Base-by-base conservation (phyloP, 768 basidiomycete species). In the Hydnomerulius pinastri region DNA sequence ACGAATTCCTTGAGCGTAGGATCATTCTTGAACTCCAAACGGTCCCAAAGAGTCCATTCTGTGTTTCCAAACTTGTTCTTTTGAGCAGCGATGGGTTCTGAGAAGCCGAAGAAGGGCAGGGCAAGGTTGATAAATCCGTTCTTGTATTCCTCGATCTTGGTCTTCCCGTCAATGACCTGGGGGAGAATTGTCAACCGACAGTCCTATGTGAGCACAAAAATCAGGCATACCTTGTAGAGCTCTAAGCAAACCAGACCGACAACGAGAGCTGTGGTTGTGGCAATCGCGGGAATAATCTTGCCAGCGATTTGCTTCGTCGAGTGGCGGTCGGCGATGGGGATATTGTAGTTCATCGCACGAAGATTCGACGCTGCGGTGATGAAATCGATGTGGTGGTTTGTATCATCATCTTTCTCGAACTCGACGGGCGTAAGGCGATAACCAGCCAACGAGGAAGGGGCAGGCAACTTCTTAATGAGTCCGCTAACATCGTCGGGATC, bases 381-480 rank as follows among this genome's bases (percentile, higher is more conserved):
- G 73, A 98, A 98, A 72, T 96, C 97, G 65, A 99, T 98, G 71
- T 99, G 97, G 72, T 90, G 84, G 72, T 99, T 99, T 43, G 88
- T 82, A 65, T 99, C 97, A 61, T 98, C 96, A 63, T 99, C 97
- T 74, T 99, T 99, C 77, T 99, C 97, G 58, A 99, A 99, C 62
- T 97, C 94, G 43, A 95, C 96, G 3, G 96, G 92, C 44, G 77
- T 89, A 41, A 99, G 80, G 47, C 97, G 88, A 74, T 95, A 99
- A n/a, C 97, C 97, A 43, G 88, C 95, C 35, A 99, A 75, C 15
- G 91, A 90, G 2, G 94, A 91, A 0, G 97, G 96, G 15, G 88
- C 70, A 20, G 97, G 97, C 18, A 99, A 75, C 55, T 86, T 79
- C 56, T 83, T 78, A 43, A 81, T 62, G 46, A 92, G 69, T 15